Conservation (phyloP, 768 basidiomycete genomes). For the Psilocybe azurescens region DNA sequence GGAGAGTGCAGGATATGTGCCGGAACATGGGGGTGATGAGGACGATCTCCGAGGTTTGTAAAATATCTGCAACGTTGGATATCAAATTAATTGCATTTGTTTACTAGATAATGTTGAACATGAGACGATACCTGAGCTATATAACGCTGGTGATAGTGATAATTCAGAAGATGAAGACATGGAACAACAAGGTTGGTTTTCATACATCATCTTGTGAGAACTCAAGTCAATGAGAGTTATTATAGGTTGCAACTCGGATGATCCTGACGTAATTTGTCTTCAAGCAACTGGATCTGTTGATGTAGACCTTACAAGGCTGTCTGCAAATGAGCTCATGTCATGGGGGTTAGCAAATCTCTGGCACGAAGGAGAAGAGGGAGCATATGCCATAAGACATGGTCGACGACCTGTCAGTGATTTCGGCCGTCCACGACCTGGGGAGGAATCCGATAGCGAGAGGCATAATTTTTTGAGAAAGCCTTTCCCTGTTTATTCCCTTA, state of each 20-base stretch:
- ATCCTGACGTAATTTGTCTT: not conserved
- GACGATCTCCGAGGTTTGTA: not conserved
- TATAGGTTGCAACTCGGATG: too few relatives aligned
- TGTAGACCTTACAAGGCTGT: too few relatives aligned
- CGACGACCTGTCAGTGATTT: not conserved
- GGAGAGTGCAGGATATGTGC: conserved; percentile 24
- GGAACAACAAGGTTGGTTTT: too few relatives aligned
- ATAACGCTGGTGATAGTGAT: too few relatives aligned
- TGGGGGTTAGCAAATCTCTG: too few relatives aligned
- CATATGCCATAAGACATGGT: conserved; percentile 23
- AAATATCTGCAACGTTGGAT: conserved; percentile 28
- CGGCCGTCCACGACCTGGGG: conserved; percentile 1
- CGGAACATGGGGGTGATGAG: conserved; percentile 17
- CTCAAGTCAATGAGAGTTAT: too few relatives aligned
- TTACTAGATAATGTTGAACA: too few relatives aligned
- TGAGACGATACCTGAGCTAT: too few relatives aligned
- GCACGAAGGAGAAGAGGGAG: conserved; percentile 3
- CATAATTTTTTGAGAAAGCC: conserved; percentile 33
- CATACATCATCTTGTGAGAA: too few relatives aligned
- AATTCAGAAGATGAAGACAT: too few relatives aligned
- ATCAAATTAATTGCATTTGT: not conserved
- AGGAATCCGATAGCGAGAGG: conserved; percentile 26
- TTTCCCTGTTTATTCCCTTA: conserved; percentile 42
- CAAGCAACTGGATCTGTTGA: too few relatives aligned
- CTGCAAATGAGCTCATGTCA: too few relatives aligned